A percentile compares a stretch with the other conserved stretches of the same genome.
phyloP scores from a whole-genome alignment of 1,284 basidiomycete species.

The Uromyces viciae-fabae region DNA sequence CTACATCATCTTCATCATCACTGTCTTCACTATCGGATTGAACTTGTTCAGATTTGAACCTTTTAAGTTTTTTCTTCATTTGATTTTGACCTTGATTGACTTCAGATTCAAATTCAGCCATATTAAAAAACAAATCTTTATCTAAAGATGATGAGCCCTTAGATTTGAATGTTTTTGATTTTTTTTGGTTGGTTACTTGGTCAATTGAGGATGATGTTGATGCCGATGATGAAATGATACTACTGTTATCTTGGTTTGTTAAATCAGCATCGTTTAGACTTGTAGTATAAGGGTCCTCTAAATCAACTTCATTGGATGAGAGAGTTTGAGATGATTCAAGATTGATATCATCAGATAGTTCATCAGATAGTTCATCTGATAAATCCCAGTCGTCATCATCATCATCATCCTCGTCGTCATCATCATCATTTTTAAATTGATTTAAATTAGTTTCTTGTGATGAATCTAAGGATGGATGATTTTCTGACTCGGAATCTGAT shows the following conservation, averaged over 20 bases:
- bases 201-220: neutral
- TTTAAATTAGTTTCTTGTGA: neutral
- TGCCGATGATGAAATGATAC: constrained; percentile 4
- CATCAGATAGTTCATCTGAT: neutral
- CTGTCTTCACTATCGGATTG: constrained; percentile 56
- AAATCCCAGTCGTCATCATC: neutral
- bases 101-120: constrained; percentile 35
- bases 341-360: neutral
- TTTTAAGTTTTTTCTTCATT: constrained; percentile 22
- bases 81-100: constrained; percentile 24
- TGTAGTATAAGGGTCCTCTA: neutral
- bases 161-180: constrained; percentile 6
- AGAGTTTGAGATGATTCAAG: neutral
- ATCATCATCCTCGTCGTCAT: neutral
- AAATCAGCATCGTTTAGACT: constrained; percentile 32
- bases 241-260: constrained; percentile 20
- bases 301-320: neutral
- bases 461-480: neutral
- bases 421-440: neutral
- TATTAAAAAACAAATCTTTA: constrained; percentile 30
- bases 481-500: neutral
- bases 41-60: constrained; percentile 22
- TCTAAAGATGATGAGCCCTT: constrained; percentile 17
- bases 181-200: no score
- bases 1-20: constrained; percentile 44